Evolutionary conservation across 2,329 filamentous ascomycete species (phyloP).

Genomic region (Arthroderma sp.): DNA sequence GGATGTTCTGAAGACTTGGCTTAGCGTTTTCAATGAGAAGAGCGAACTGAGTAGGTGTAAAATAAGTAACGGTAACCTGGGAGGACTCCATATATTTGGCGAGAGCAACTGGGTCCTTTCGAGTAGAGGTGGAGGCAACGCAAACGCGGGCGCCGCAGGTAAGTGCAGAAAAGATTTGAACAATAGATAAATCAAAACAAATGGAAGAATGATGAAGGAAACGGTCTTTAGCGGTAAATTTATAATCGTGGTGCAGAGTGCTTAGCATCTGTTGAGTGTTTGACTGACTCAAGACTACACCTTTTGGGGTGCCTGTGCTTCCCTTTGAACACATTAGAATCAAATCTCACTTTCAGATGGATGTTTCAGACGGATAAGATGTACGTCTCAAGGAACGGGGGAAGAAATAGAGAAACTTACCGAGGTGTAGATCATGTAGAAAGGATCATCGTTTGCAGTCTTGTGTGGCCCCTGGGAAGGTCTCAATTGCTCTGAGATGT

Average conservation of each 20-base stretch:
- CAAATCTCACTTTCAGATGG: not conserved
- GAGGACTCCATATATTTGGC: conserved; percentile 14
- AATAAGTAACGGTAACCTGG: conserved; percentile 16
- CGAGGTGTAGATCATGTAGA: conserved; percentile 19
- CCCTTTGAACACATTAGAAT: conserved; percentile 11
- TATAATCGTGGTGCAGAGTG: conserved; percentile 12
- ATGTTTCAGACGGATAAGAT: not conserved
- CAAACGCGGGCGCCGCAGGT: conserved; percentile 15
- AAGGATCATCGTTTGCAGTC: conserved; percentile 12
- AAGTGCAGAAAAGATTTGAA: conserved; percentile 17
- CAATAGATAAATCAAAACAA: conserved; percentile 15
- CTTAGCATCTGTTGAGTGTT: conserved; percentile 17
- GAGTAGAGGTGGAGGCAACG: conserved; percentile 13
- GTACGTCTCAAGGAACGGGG: not conserved
- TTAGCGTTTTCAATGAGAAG: conserved; percentile 14
- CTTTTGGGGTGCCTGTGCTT: conserved; percentile 29
- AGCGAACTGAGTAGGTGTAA: conserved; percentile 17
- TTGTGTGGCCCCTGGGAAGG: conserved; percentile 3
- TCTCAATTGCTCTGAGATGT: not conserved
- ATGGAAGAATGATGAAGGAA: conserved; percentile 15
- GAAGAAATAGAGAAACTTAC: conserved; percentile 11
- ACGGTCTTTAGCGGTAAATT: conserved; percentile 11
- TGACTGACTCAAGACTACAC: conserved; percentile 24
- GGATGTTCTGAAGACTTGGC: conserved; percentile 11
- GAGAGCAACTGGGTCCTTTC: conserved; percentile 16